These are phyloP conservation scores for Rhodotorula sp. DNA, from an alignment of 1,284 basidiomycete species.

Conservation along the genomic window DNA sequence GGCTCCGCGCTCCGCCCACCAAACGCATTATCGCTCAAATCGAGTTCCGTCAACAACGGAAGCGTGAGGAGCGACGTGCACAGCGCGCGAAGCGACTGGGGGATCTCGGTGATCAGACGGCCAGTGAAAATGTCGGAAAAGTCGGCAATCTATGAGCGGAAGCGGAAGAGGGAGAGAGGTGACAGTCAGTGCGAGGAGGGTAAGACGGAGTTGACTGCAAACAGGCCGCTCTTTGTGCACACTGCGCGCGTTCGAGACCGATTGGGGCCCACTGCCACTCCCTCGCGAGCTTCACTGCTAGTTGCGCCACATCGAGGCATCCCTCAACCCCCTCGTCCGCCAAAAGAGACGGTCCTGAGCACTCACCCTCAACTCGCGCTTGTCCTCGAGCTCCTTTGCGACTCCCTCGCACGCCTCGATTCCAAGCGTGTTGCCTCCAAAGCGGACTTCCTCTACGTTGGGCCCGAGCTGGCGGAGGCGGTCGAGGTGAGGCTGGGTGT, in stretches of 20 bases:
- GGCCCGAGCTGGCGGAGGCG: constrained; percentile 61
- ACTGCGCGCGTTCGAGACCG: too few species aligned
- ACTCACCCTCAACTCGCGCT: constrained; percentile 68
- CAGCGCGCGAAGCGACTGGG: constrained; percentile 79
- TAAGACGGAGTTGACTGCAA: background rate
- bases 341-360: too few species aligned
- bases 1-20: constrained; percentile 93
- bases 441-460: constrained; percentile 73
- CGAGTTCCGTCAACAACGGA: constrained; percentile 76
- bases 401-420: constrained; percentile 85
- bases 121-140: constrained; percentile 98
- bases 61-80: constrained; percentile 82
- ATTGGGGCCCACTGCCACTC: too few species aligned
- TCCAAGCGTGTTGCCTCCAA: constrained; percentile 95
- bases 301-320: background rate
- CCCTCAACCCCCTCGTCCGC: background rate
- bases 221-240: too few species aligned
- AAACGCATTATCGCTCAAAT: constrained; percentile 95
- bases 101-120: constrained; percentile 92
- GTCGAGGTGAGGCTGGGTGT: constrained; percentile 75
- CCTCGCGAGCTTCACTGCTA: too few species aligned
- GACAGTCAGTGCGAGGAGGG: background rate
- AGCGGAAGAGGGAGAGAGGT: background rate
- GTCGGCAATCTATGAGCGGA: constrained; percentile 70
- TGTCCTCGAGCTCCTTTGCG: constrained; percentile 72